Evolutionary conservation across 2,329 filamentous ascomycete species (phyloP).

Genomic region (Diaporthe capsici): DNA sequence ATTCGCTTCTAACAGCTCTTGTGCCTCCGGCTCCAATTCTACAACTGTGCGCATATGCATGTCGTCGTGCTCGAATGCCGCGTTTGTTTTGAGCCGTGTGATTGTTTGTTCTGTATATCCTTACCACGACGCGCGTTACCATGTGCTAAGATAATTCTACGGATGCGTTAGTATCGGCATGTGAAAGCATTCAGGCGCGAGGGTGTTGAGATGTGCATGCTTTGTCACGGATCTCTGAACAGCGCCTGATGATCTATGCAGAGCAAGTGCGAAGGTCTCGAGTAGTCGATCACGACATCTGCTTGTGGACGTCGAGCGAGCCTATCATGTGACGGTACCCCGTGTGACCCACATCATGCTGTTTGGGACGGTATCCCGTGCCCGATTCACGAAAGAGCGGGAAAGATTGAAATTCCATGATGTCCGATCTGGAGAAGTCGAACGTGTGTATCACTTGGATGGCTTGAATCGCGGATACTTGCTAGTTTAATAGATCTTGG

Average conservation of each 20-base stretch:
- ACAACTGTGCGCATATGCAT: background rate
- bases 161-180: background rate
- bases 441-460: no score
- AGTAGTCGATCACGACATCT: background rate
- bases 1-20: background rate
- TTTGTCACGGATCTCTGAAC: no score
- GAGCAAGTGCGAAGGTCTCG: background rate
- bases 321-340: background rate
- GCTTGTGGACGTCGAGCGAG: background rate
- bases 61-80: no score
- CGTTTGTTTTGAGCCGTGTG: background rate
- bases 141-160: background rate
- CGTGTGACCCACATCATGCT: background rate
- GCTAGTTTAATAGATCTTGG: background rate
- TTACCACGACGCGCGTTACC: background rate
- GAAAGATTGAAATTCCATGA: background rate
- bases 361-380: background rate
- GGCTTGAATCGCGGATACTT: background rate
- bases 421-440: background rate
- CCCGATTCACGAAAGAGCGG: no score
- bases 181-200: background rate
- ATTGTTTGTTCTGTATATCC: background rate
- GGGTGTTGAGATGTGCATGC: background rate
- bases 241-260: background rate
- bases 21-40: background rate